These are phyloP conservation scores for Globisporangium orthogonon DNA, from an alignment of 352 stramenopile genomes.

Conservation along the genomic window DNA sequence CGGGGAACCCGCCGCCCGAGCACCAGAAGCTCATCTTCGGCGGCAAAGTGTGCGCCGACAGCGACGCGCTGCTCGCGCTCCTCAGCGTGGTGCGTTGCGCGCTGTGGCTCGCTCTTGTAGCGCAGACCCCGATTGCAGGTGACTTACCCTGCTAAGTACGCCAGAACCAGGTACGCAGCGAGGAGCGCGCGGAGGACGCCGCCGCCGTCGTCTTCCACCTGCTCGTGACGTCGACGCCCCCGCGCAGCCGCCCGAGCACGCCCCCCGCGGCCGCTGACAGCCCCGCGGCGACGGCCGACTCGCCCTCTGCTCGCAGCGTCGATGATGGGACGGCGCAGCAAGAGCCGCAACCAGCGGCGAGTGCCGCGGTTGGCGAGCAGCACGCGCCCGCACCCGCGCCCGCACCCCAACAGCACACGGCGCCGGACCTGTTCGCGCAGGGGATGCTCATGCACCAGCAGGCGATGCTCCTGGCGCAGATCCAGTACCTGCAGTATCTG, in stretches of 20 bases:
- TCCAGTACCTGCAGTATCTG: constrained; percentile 76
- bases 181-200: constrained; percentile 18
- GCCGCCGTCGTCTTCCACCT: constrained; percentile 71
- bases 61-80: constrained; percentile 30
- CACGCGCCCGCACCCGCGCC: no score
- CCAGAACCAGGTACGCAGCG: constrained; percentile 28
- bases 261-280: neutral
- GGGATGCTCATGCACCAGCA: constrained; percentile 77
- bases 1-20: constrained; percentile 28
- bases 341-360: neutral
- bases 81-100: constrained; percentile 15
- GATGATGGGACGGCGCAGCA: neutral
- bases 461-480: constrained; percentile 65
- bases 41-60: constrained; percentile 78
- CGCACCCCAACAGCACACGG: neutral
- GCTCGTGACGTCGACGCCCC: constrained; percentile 35
- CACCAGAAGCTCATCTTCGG: constrained; percentile 85
- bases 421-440: constrained; percentile 39
- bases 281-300: neutral
- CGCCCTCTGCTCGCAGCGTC: constrained; percentile 1
- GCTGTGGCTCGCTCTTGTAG: neutral
- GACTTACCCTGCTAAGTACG: neutral
- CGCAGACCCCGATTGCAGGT: neutral
- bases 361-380: neutral
- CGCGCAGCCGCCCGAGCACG: constrained; percentile 16